Base-by-base conservation (phyloP, 352 stramenopile species). In the Phytophthora sansomeana region DNA sequence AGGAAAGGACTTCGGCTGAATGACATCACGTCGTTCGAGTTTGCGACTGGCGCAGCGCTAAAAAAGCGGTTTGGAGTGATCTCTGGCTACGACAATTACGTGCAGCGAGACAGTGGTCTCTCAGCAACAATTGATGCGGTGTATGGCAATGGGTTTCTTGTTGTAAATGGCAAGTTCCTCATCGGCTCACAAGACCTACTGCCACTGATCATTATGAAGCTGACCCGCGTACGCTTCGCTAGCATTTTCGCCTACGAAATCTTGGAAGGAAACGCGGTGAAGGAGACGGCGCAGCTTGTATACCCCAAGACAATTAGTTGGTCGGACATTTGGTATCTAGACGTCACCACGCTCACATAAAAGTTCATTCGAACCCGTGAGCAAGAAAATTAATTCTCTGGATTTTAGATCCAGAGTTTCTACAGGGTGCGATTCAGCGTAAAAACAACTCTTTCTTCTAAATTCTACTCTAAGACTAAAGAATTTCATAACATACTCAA, bases 121-220 rank as follows among this genome's bases (percentile, higher is more conserved):
- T 65, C 58, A 19, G 69, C 69, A 13, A 72, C 67, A 17, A 61
- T 69, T 9, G 74, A 79, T 13, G 75, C 72, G 11, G 71, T 83
- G 29, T 83, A 80, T 41, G 58, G 60, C 30, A 81, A 67, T 21
- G 73, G 76, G 1, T 86, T 75, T 54, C 51, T 86, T 16, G 55
- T 83, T 32, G 43, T 55, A 1, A 78, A 82, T 26, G 44, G 54
- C 32, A 80, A 78, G 24, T 81, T 69, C 39, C 39, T 83, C 6
- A 67, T 81, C 17, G 58, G 58, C 6, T 66, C 66, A 7, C 49
- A 66, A 49, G 75, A 83, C 19, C 38, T 80, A 26, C 44, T 73
- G 29, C 32, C 64, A 11, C 32, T 80, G 8, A 30, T 78, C n/a
- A 2, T 79, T 33, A 81, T 83, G 60, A 83, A 83, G 58, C 5